Evolutionary conservation across 2,329 filamentous ascomycete genomes (phyloP).

Genomic region (Trichoderma simmonsii): DNA sequence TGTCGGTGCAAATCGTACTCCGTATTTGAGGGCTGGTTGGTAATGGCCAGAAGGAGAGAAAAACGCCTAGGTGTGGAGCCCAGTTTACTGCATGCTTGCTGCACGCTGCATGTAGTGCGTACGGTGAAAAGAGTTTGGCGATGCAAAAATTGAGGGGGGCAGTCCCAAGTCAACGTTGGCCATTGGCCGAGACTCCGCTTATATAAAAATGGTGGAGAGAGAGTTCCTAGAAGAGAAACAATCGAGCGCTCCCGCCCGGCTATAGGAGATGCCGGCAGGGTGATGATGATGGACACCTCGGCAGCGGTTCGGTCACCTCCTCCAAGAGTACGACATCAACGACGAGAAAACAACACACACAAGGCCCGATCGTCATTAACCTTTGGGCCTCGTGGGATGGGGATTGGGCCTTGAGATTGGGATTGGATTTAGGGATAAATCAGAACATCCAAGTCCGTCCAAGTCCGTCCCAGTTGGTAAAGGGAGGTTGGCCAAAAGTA

Average conservation of each 20-base stretch:
- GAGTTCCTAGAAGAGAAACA: background rate
- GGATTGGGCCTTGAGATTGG: background rate
- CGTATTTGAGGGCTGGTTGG: background rate
- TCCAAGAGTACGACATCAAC: constrained; percentile 2
- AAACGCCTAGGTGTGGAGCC: constrained; percentile 18
- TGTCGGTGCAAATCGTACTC: background rate
- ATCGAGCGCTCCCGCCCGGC: background rate
- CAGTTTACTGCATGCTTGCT: background rate
- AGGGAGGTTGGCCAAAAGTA: background rate
- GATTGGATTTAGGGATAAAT: background rate
- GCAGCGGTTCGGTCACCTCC: background rate
- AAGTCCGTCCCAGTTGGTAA: background rate
- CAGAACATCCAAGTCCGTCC: background rate
- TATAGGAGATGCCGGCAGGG: background rate
- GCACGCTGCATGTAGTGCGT: background rate
- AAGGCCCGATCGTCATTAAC: background rate
- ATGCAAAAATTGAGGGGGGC: background rate
- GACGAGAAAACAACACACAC: background rate
- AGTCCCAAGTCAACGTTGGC: background rate
- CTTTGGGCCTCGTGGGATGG: background rate
- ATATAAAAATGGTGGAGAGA: background rate
- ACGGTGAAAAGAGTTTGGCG: background rate
- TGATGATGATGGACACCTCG: background rate
- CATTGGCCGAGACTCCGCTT: background rate
- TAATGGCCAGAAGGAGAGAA: background rate